Percentiles rank a stretch among this genome's conserved stretches.
These are phyloP conservation scores for Meira miltonrushii DNA, from an alignment of 1,284 basidiomycete species.

Conservation along the genomic window DNA sequence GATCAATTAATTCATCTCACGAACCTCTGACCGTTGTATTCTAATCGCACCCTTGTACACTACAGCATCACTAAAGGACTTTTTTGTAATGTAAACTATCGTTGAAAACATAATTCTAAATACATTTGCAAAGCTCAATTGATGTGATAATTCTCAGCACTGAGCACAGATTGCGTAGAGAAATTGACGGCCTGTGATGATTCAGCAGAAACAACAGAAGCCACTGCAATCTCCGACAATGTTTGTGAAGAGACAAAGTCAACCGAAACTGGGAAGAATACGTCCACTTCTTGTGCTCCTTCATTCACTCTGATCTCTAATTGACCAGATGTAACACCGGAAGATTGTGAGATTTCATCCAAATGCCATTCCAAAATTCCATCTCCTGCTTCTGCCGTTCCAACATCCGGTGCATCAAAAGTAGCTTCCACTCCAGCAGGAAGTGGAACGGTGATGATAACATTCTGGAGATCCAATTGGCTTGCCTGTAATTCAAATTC, in stretches of 20 bases:
- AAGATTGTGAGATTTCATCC: slow-evolving; percentile 59
- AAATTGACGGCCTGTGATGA: slow-evolving; percentile 64
- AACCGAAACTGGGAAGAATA: slow-evolving; percentile 88
- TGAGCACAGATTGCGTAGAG: slow-evolving; percentile 66
- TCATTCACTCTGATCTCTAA: slow-evolving; percentile 75
- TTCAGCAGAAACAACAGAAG: slow-evolving; percentile 60
- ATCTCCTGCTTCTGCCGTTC: slow-evolving; percentile 73
- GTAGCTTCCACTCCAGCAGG: slow-evolving; percentile 71
- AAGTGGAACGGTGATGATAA: slow-evolving; percentile 83
- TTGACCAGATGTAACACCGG: slow-evolving; percentile 64
- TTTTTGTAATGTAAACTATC: background rate
- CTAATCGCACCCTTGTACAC: slow-evolving; percentile 28
- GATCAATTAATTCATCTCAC: slow-evolving; percentile 59
- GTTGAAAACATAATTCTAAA: background rate
- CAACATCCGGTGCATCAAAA: slow-evolving; percentile 70
- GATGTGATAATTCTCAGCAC: slow-evolving; percentile 46
- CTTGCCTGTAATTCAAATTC: slow-evolving; percentile 89
- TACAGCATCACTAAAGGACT: background rate
- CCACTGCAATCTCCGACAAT: slow-evolving; percentile 66
- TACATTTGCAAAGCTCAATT: slow-evolving; percentile 9
- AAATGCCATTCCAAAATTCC: slow-evolving; percentile 69
- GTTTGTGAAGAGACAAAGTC: slow-evolving; percentile 74
- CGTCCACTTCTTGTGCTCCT: slow-evolving; percentile 69
- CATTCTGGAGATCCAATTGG: slow-evolving; percentile 66
- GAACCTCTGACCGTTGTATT: slow-evolving; percentile 33